Evolutionary conservation across 2,329 filamentous ascomycete genomes (phyloP).

Genomic region (Aspergillus neotritici): DNA sequence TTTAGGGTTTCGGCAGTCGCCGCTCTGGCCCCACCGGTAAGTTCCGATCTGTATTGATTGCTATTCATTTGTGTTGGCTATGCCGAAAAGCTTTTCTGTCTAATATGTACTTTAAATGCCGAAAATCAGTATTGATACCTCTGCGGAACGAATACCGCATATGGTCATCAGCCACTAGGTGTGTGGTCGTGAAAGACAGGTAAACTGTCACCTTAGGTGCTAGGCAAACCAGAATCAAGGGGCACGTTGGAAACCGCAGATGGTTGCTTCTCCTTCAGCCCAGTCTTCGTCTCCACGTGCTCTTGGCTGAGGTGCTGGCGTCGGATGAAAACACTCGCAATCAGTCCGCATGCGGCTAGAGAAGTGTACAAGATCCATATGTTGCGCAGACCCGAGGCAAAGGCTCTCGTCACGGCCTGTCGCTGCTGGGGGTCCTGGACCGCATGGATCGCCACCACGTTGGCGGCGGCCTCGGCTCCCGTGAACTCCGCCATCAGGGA

Average conservation of each 20-base stretch:
- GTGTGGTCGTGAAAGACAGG: no score
- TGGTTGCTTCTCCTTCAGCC: constrained; percentile 14
- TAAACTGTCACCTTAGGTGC: no score
- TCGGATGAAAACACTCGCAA: constrained; percentile 30
- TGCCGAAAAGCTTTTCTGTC: no score
- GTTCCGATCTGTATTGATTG: no score
- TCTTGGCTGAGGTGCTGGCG: constrained; percentile 15
- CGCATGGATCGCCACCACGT: constrained; percentile 39
- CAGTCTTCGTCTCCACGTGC: constrained; percentile 19
- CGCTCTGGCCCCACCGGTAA: neutral
- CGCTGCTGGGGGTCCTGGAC: constrained; percentile 37
- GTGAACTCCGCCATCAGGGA: constrained; percentile 27
- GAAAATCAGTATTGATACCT: no score
- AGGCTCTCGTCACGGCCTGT: constrained; percentile 41
- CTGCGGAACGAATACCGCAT: no score
- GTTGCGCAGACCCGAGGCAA: constrained; percentile 44
- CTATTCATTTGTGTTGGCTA: no score
- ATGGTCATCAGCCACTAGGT: no score
- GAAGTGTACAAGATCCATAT: constrained; percentile 42
- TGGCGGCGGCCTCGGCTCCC: constrained; percentile 43
- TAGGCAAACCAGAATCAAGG: no score
- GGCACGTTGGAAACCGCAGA: neutral
- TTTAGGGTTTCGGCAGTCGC: constrained; percentile 8
- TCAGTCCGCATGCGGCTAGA: constrained; percentile 19
- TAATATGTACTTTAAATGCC: no score